phyloP scores from a whole-genome alignment of 306 rosid species.

The barrel medic (Medicago truncatula) region DNA sequence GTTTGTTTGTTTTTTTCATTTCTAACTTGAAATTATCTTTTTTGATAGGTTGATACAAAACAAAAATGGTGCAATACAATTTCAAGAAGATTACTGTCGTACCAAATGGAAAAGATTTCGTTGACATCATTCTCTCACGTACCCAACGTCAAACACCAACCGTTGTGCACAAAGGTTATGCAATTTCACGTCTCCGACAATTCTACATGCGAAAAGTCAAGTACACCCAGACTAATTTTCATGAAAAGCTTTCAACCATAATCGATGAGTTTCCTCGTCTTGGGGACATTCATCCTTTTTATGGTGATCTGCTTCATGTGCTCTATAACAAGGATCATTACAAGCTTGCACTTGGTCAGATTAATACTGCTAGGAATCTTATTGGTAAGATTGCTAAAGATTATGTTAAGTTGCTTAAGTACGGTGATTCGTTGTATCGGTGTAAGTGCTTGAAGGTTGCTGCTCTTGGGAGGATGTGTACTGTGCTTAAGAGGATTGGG shows the following conservation, averaged over 20 bases:
- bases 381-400: background rate
- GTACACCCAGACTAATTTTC: background rate
- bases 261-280: background rate
- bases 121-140: background rate
- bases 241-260: background rate
- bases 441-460: background rate
- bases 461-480: background rate
- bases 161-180: background rate
- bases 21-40: too few species aligned
- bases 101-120: background rate
- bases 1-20: too few species aligned
- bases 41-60: background rate
- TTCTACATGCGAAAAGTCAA: background rate
- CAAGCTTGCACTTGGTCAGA: background rate
- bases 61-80: background rate
- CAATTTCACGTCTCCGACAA: background rate
- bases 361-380: background rate
- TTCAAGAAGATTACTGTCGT: background rate
- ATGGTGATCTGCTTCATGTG: background rate
- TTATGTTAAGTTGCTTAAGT: background rate
- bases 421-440: background rate
- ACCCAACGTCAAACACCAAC: background rate
- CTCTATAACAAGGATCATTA: background rate
- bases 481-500: background rate
- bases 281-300: background rate